Conservation (phyloP, 176 grass and related monocot species). For the Zoysia japonica region DNA sequence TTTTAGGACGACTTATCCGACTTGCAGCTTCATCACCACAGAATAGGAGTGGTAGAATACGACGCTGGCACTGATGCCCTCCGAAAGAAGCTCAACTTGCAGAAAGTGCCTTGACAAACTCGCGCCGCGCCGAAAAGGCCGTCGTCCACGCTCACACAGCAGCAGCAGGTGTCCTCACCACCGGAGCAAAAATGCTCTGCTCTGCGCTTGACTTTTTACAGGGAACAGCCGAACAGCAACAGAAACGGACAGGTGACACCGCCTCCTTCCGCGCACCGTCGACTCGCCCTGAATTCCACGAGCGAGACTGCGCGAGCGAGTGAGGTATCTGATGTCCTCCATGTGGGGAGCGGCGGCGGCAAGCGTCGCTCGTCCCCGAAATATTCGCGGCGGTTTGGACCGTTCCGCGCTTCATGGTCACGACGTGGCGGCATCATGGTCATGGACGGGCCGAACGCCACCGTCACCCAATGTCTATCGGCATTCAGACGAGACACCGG, state of each 20-base stretch:
- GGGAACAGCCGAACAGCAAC: too few species aligned
- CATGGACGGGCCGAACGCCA: not conserved
- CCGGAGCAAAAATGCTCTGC: too few species aligned
- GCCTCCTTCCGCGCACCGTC: too few species aligned
- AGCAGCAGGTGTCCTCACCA: too few species aligned
- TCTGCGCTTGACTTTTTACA: not conserved
- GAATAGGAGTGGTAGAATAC: not conserved
- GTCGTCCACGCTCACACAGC: too few species aligned
- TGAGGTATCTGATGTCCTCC: not conserved
- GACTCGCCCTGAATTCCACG: not conserved
- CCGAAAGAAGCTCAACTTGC: not conserved
- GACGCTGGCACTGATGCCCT: not conserved
- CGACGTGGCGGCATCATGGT: not conserved
- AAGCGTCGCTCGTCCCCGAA: not conserved
- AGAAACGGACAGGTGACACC: too few species aligned
- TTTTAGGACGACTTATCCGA: too few species aligned
- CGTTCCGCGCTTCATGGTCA: not conserved
- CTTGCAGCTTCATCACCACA: not conserved
- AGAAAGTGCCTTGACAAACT: not conserved
- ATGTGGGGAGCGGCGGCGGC: not conserved
- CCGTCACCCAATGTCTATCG: not conserved
- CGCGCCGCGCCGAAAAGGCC: not conserved
- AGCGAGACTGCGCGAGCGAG: not conserved
- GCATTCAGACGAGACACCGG: not conserved
- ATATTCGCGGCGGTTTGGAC: constrained; percentile 29